Conservation (phyloP, 139 green algal species). For the Raphidocelis subcapitata region DNA sequence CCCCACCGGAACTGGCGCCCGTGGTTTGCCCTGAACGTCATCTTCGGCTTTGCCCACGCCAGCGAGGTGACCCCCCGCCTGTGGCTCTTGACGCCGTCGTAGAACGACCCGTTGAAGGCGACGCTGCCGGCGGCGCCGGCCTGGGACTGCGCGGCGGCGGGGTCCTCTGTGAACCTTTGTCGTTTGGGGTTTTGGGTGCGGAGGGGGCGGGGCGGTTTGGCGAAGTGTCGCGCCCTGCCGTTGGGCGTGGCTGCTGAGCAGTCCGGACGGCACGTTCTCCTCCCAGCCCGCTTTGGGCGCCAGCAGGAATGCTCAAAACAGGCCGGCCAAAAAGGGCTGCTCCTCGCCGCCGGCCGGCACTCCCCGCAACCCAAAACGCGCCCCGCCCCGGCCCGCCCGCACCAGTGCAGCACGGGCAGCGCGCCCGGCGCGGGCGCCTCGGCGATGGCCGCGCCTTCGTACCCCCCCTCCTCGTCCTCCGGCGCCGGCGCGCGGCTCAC, state of each 20-base stretch:
- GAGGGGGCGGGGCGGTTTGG: constrained; percentile 8
- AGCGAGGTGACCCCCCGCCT: constrained; percentile 61
- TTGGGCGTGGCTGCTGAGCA: no score
- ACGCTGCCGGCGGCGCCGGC: constrained; percentile 34
- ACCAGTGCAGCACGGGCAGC: constrained; percentile 21
- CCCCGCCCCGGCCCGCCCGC: neutral
- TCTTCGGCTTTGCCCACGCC: constrained; percentile 81
- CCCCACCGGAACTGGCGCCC: neutral
- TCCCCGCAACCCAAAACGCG: no score
- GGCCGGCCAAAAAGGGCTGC: no score
- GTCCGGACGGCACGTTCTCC: no score
- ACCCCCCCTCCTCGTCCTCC: neutral
- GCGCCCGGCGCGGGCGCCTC: neutral
- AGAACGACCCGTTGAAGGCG: constrained; percentile 55
- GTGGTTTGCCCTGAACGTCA: constrained; percentile 55
- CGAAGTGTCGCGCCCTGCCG: no score
- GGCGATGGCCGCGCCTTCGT: constrained; percentile 9
- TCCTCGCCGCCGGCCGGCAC: no score
- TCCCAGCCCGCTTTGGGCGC: no score
- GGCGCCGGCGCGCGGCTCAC: no score
- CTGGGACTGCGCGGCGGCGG: constrained; percentile 22
- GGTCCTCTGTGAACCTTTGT: constrained; percentile 36
- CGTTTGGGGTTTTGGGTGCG: no score
- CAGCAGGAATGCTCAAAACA: no score
- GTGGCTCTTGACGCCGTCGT: constrained; percentile 56